These are phyloP conservation scores for Barnettozyma populi DNA, from an alignment of 805 yeast species.

Conservation along the genomic window DNA sequence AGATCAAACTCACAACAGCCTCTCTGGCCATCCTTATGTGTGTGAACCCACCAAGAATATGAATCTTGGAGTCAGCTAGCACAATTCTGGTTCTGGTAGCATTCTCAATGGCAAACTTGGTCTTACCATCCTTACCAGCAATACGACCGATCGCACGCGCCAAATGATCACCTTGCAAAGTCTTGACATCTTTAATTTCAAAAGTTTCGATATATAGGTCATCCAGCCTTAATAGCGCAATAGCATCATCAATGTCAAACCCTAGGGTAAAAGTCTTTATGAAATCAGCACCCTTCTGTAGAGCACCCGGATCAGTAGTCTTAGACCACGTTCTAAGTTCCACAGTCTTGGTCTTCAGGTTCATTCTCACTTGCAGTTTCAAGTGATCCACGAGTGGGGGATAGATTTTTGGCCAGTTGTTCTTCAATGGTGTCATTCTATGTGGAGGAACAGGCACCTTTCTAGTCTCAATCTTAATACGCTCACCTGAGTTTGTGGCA, in stretches of 20 bases:
- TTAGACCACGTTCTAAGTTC: constrained; percentile 75
- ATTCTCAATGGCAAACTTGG: constrained; percentile 96
- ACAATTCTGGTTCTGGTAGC: constrained; percentile 98
- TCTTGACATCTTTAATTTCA: constrained; percentile 95
- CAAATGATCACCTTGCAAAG: constrained; percentile 91
- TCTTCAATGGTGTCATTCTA: constrained; percentile 89
- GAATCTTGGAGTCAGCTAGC: constrained; percentile 93
- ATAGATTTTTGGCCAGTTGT: constrained; percentile 88
- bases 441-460: constrained; percentile 95
- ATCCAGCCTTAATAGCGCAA: constrained; percentile 88
- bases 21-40: constrained; percentile 99
- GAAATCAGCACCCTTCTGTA: constrained; percentile 97
- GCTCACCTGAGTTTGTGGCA: constrained; percentile 53
- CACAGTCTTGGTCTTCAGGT: constrained; percentile 78
- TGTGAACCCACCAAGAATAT: constrained; percentile 93
- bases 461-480: constrained; percentile 77
- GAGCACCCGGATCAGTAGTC: constrained; percentile 88
- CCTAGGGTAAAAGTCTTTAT: constrained; percentile 94
- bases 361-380: constrained; percentile 94
- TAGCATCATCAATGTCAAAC: constrained; percentile 94
- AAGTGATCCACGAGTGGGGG: constrained; percentile 95
- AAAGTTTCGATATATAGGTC: constrained; percentile 96
- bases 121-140: constrained; percentile 99
- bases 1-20: constrained; percentile 87
- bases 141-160: constrained; percentile 99